These are phyloP conservation scores for Solanum sitiens DNA, from an alignment of 257 asterid genomes.

Conservation along the genomic window DNA sequence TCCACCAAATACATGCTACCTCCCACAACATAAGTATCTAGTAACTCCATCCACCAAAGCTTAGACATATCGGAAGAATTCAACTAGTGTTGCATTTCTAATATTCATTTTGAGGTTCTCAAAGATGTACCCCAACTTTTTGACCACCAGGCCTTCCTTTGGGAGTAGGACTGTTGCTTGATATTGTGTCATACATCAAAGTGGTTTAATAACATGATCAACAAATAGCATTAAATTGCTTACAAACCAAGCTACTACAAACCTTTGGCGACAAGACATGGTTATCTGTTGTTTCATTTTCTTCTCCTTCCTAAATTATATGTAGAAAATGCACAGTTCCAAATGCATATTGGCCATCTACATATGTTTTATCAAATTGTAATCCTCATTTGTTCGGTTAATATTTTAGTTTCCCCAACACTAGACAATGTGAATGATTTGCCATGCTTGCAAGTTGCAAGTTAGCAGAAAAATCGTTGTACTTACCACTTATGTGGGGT, in stretches of 20 bases:
- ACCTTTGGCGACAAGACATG: not conserved
- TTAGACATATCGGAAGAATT: not conserved
- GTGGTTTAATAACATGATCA: not conserved
- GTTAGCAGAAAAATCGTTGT: not conserved
- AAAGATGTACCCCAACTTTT: not conserved
- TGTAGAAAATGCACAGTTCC: not conserved
- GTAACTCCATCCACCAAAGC: not conserved
- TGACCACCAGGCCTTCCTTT: not conserved
- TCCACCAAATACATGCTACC: not conserved
- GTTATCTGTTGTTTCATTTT: not conserved
- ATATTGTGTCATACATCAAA: not conserved
- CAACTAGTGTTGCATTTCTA: not conserved
- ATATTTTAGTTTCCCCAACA: not conserved
- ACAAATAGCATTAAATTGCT: not conserved
- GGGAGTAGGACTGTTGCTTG: not conserved
- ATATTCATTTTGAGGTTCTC: not conserved
- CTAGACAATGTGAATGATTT: not conserved
- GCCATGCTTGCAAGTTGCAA: not conserved
- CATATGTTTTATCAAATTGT: not conserved
- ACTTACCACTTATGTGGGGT: slow-evolving; percentile 36
- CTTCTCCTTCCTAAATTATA: not conserved
- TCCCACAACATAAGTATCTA: not conserved
- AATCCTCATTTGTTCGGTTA: not conserved
- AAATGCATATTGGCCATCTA: not conserved
- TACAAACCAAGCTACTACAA: not conserved